A percentile compares a stretch with the other conserved stretches of the same genome.
These are phyloP conservation scores for Ceratocystis diversiconidia DNA, from an alignment of 2,329 filamentous ascomycete species.

Conservation along the genomic window DNA sequence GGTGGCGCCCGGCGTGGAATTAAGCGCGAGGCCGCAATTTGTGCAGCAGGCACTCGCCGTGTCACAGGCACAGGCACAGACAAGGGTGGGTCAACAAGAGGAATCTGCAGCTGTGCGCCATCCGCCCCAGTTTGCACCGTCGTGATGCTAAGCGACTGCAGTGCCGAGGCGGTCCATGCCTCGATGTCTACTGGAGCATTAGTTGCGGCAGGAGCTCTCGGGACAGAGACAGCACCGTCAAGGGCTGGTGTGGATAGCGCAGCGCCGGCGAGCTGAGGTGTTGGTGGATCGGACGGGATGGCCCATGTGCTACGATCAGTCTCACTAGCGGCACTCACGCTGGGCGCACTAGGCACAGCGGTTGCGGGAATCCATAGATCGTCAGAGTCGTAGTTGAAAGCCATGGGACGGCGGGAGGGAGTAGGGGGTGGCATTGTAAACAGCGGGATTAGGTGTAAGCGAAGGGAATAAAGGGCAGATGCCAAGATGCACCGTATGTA, in stretches of 20 bases:
- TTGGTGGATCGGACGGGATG: slow-evolving; percentile 16
- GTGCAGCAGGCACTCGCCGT: neutral
- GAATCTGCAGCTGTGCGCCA: slow-evolving; percentile 54
- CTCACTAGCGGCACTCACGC: slow-evolving; percentile 1
- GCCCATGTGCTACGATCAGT: slow-evolving; percentile 13
- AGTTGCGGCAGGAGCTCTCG: neutral
- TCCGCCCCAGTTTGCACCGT: slow-evolving; percentile 38
- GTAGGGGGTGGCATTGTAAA: neutral
- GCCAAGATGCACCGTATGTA: neutral
- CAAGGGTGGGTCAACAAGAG: slow-evolving; percentile 46
- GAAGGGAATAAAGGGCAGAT: neutral
- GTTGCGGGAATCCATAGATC: slow-evolving; percentile 7
- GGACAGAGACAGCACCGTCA: too few relatives aligned
- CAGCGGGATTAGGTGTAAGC: too few relatives aligned
- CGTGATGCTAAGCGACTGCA: slow-evolving; percentile 41
- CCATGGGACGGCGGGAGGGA: neutral
- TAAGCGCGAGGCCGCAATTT: slow-evolving; percentile 1
- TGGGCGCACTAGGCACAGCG: neutral
- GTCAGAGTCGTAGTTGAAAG: slow-evolving; percentile 9
- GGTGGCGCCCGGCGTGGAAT: slow-evolving; percentile 34
- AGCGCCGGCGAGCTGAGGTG: slow-evolving; percentile 4
- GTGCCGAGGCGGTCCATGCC: slow-evolving; percentile 49
- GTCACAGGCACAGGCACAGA: neutral
- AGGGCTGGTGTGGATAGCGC: neutral
- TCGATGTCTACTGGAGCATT: slow-evolving; percentile 40